These are phyloP conservation scores for Durio zibethinus DNA, from an alignment of 345 rosid genomes.

Conservation along the genomic window DNA sequence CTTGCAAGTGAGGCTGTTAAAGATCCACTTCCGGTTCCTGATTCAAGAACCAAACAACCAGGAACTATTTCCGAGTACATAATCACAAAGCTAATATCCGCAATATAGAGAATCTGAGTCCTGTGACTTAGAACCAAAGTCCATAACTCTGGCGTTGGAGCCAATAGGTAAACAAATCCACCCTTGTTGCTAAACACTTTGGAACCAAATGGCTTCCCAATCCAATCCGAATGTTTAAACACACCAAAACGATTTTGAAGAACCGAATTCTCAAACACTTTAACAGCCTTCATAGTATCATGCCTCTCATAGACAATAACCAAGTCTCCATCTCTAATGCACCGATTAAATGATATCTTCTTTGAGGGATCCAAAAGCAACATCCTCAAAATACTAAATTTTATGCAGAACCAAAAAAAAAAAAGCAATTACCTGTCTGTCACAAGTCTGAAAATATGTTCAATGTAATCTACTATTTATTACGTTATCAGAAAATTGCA, in stretches of 20 bases:
- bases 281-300: conserved; percentile 76
- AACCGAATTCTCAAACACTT: conserved; percentile 50
- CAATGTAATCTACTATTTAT: conserved; percentile 3
- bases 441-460: background rate
- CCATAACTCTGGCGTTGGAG: conserved; percentile 94
- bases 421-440: conserved; percentile 13
- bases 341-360: conserved; percentile 52
- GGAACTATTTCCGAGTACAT: conserved; percentile 86
- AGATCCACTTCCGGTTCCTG: conserved; percentile 95
- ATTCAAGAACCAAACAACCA: conserved; percentile 87
- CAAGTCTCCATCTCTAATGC: conserved; percentile 66
- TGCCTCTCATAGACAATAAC: conserved; percentile 82
- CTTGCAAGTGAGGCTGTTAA: conserved; percentile 81
- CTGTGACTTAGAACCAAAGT: conserved; percentile 89
- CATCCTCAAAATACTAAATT: conserved; percentile 34
- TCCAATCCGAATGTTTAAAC: conserved; percentile 87
- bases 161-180: conserved; percentile 69
- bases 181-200: conserved; percentile 88
- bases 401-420: background rate
- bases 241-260: conserved; percentile 89
- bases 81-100: conserved; percentile 79
- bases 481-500: background rate
- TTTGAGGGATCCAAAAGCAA: conserved; percentile 47
- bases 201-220: conserved; percentile 90
- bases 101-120: conserved; percentile 94